A percentile compares a stretch with the other conserved stretches of the same genome.
Conservation (phyloP, 176 grass and related monocot genomes). For the Thinopyrum elongatum region DNA sequence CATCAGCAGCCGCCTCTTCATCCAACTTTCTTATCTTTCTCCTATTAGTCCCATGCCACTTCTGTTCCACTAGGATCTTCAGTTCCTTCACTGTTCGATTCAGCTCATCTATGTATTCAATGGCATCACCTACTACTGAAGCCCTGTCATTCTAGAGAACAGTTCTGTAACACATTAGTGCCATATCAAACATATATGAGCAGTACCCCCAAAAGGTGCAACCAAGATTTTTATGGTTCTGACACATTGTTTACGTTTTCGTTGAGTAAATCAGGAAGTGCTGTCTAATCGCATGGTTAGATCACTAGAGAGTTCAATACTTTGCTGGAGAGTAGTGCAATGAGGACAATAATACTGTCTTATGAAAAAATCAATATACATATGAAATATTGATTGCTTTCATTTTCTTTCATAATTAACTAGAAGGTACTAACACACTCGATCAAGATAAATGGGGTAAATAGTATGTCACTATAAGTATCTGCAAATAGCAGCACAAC, state of each 20-base stretch:
- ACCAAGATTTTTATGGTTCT: not conserved
- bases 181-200: slow-evolving; percentile 6
- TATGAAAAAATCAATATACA: not conserved
- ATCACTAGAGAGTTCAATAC: not conserved
- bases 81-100: slow-evolving; percentile 75
- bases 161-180: slow-evolving; percentile 22
- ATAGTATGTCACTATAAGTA: not conserved
- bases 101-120: slow-evolving; percentile 88
- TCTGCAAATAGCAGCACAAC: not conserved
- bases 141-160: slow-evolving; percentile 67
- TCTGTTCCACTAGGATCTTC: slow-evolving; percentile 66
- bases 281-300: not conserved
- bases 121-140: slow-evolving; percentile 79
- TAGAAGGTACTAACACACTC: not conserved
- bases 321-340: not conserved
- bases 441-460: not conserved
- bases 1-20: slow-evolving; percentile 51
- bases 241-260: not conserved
- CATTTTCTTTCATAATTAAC: not conserved
- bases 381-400: not conserved
- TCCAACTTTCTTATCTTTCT: slow-evolving; percentile 56
- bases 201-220: slow-evolving; percentile 5
- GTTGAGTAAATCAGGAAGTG: not conserved
- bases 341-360: not conserved
- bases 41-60: slow-evolving; percentile 48